phyloP scores from a whole-genome alignment of 2,329 filamentous ascomycete species.

The Zymoseptoria passerinii region DNA sequence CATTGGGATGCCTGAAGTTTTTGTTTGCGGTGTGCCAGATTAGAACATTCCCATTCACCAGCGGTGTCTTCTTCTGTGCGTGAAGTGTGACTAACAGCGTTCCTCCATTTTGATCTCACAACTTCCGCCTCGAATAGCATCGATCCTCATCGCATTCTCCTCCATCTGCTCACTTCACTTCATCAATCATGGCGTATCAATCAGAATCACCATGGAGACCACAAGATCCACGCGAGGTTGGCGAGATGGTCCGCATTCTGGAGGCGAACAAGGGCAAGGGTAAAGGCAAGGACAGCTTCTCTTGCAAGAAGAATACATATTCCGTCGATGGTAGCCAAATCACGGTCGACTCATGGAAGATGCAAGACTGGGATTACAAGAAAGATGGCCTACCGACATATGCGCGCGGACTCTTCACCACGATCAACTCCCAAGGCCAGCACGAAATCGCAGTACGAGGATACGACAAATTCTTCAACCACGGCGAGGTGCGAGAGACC shows the following conservation, averaged over 20 bases:
- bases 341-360: conserved; percentile 80
- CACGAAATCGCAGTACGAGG: conserved; percentile 78
- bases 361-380: conserved; percentile 96
- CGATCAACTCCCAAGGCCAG: conserved; percentile 53
- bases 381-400: conserved; percentile 77
- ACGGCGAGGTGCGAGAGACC: conserved; percentile 71
- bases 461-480: conserved; percentile 99
- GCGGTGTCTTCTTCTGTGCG: not conserved
- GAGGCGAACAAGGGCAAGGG: conserved; percentile 49
- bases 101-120: not conserved
- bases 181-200: conserved; percentile 43
- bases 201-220: conserved; percentile 51
- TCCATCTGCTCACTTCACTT: not conserved
- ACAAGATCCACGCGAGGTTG: conserved; percentile 63
- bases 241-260: conserved; percentile 56
- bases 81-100: not conserved
- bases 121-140: not conserved
- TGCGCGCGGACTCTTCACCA: conserved; percentile 90
- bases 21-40: not conserved
- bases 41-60: not conserved
- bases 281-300: conserved; percentile 49
- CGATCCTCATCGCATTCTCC: not conserved
- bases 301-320: conserved; percentile 75
- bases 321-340: conserved; percentile 57
- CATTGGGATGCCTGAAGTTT: not conserved